Percentiles rank a stretch among this genome's conserved stretches.
These are phyloP conservation scores for Xanthoconium separans DNA, from an alignment of 1,284 basidiomycete genomes.

Conservation along the genomic window DNA sequence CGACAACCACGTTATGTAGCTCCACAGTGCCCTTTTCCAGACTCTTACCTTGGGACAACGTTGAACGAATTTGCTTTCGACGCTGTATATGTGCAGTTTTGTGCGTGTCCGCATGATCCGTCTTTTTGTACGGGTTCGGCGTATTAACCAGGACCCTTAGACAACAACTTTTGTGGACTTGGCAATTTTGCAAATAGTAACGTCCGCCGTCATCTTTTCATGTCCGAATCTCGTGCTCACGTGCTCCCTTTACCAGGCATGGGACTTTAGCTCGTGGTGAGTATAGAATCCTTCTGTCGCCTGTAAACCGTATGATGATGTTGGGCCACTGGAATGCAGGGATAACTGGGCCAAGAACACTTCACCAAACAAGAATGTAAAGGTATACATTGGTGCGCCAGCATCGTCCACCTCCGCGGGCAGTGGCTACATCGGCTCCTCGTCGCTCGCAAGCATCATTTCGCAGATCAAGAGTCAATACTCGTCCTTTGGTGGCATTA, in stretches of 20 bases:
- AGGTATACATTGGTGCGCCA: conserved; percentile 63
- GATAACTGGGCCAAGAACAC: conserved; percentile 61
- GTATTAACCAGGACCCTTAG: conserved; percentile 13
- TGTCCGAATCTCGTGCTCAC: neutral
- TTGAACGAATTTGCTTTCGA: conserved; percentile 59
- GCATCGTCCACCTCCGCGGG: conserved; percentile 47
- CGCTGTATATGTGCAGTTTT: conserved; percentile 63
- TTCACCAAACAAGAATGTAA: conserved; percentile 58
- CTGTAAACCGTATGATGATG: neutral
- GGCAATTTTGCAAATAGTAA: conserved; percentile 41
- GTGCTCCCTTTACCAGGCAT: conserved; percentile 35
- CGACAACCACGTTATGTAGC: conserved; percentile 29
- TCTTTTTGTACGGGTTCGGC: neutral
- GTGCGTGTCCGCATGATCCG: conserved; percentile 25
- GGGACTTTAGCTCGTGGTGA: conserved; percentile 54
- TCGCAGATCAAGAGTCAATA: conserved; percentile 45
- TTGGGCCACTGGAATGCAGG: conserved; percentile 34
- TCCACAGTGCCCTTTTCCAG: conserved; percentile 68
- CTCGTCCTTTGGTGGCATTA: conserved; percentile 67
- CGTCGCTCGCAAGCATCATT: conserved; percentile 45
- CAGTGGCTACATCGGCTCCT: conserved; percentile 50
- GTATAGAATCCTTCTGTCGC: neutral
- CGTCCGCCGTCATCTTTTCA: conserved; percentile 30
- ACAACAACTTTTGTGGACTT: conserved; percentile 63
- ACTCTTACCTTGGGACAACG: conserved; percentile 53